Evolutionary conservation across 805 yeast species (phyloP), one percentile per base, ranked within the genome.

Genomic region (Sugiyamaella mastotermitis): DNA sequence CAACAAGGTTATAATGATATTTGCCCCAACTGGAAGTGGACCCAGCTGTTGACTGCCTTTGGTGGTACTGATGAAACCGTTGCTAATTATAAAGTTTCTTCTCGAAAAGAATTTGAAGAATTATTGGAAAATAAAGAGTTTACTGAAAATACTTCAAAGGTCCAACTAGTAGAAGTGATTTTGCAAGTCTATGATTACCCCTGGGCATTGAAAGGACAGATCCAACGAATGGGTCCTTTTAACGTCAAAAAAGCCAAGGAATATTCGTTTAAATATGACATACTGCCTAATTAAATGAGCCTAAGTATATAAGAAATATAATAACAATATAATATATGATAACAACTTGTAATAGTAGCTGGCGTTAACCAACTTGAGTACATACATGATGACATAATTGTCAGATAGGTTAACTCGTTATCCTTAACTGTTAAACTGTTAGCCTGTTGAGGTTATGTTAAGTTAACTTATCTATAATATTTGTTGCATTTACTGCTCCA

Each of bases 21-120:
- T 42, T 75, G 80, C 56, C 80, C 81, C 29, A 59, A 69, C 42
- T 88, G 96, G 95, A 68, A 80, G 45, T 87, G 94, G 94, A 70
- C 80, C 2, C 62, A 74, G 42, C 62, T 84, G 24, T 71, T 83
- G 46, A 67, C 72, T 41, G 72, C 75, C 13, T 81, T 88, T 38
- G 57, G 56, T 11, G 56, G 55, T 2, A 41, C 39, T 14, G 54
- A 49, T n/a, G 40, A 35, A 15, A 31, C 45, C 6, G 34, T 63
- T 37, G 55, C 51, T 29, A 60, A 64, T 21, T 47, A 49, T 18
- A 55, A 48, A 30, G 66, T 75, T 19, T 45, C 53, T n/a, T 59
- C 62, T 3, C 56, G 62, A 24, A 57, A 68, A 49, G 68, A 69
- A 38, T 45, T 75, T 41, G 51, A 56, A 26, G 46, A 48, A 1